phyloP scores from a whole-genome alignment of 345 rosid genomes.

The Arabidopsis thaliana region TAIR10.1 NC_003076.8:24396001-24396500 shows the following conservation, averaged over 20 bases:
- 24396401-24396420: too few relatives aligned
- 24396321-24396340: neutral
- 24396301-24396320: neutral
- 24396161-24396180: neutral
- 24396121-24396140: neutral
- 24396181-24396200: neutral
- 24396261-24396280: constrained; percentile 2
- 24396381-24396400: neutral
- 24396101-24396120: neutral
- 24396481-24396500: too few relatives aligned
- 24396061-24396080: neutral
- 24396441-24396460: too few relatives aligned
- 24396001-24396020: constrained; percentile 31
- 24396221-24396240: neutral
- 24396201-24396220: neutral
- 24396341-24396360: neutral
- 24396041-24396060: neutral
- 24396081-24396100: neutral
- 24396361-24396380: neutral
- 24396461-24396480: too few relatives aligned
- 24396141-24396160: neutral
- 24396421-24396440: too few relatives aligned
- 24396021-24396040: neutral
- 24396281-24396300: neutral
- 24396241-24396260: neutral